Percentiles rank a stretch among this genome's conserved stretches.
These are phyloP conservation scores for Escovopsis sp. DNA, from an alignment of 2,329 filamentous ascomycete genomes.

Conservation along the genomic window DNA sequence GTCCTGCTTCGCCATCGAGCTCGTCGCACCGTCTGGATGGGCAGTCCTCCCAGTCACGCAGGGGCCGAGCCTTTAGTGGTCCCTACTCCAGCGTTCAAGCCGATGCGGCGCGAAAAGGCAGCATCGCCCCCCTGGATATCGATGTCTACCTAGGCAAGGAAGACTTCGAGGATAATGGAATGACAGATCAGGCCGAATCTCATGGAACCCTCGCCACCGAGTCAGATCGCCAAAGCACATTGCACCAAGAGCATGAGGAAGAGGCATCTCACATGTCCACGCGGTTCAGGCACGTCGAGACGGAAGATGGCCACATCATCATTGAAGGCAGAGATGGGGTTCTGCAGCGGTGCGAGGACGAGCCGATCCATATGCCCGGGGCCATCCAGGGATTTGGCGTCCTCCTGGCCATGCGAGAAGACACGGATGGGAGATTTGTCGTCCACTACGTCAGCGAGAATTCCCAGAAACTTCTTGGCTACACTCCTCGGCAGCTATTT, in stretches of 20 bases:
- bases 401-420: slow-evolving; percentile 58
- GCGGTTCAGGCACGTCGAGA: slow-evolving; percentile 65
- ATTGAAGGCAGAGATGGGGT: slow-evolving; percentile 64
- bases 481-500: slow-evolving; percentile 63
- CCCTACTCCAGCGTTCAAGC: slow-evolving; percentile 30
- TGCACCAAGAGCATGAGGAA: slow-evolving; percentile 8
- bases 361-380: slow-evolving; percentile 78
- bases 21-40: slow-evolving; percentile 8
- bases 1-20: slow-evolving; percentile 9
- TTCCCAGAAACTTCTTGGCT: slow-evolving; percentile 57
- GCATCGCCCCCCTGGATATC: slow-evolving; percentile 18
- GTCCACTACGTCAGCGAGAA: slow-evolving; percentile 74
- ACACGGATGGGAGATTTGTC: slow-evolving; percentile 48
- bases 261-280: slow-evolving; percentile 44
- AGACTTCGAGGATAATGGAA: slow-evolving; percentile 16
- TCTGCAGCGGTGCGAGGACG: slow-evolving; percentile 73
- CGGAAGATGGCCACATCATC: slow-evolving; percentile 64
- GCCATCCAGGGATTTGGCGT: slow-evolving; percentile 69
- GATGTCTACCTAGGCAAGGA: slow-evolving; percentile 13
- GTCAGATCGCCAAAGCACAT: slow-evolving; percentile 6
- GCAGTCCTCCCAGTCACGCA: slow-evolving; percentile 11
- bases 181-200: slow-evolving; percentile 1
- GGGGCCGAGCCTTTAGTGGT: slow-evolving; percentile 21
- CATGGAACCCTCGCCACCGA: neutral
- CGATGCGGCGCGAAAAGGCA: slow-evolving; percentile 25